phyloP scores from a whole-genome alignment of 352 stramenopile species.

The Globisporangium emineosum region DNA sequence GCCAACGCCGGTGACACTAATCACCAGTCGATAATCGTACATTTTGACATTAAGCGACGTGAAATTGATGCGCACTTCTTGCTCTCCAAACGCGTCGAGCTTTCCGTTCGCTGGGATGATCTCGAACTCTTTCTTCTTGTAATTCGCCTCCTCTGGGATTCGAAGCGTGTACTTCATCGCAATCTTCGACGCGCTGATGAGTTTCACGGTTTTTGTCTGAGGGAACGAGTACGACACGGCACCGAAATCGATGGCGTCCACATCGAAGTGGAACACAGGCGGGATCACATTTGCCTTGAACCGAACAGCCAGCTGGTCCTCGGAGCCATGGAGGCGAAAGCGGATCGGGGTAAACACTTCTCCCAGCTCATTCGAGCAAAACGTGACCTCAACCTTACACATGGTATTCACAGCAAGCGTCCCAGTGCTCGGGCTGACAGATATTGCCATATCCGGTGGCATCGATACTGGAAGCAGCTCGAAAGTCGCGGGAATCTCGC shows the following conservation, averaged over 20 bases:
- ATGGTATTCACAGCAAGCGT: conserved; percentile 76
- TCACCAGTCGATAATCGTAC: conserved; percentile 91
- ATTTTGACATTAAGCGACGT: conserved; percentile 85
- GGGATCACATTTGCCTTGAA: conserved; percentile 91
- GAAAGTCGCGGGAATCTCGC: conserved; percentile 90
- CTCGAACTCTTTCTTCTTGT: conserved; percentile 89
- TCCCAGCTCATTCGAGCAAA: conserved; percentile 83
- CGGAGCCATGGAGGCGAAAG: conserved; percentile 86
- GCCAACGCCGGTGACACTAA: conserved; percentile 90
- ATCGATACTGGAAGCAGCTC: conserved; percentile 44
- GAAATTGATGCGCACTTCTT: conserved; percentile 86
- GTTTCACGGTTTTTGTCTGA: conserved; percentile 64
- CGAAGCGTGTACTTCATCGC: conserved; percentile 87
- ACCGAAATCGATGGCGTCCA: conserved; percentile 90
- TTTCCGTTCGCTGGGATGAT: conserved; percentile 71
- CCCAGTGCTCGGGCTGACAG: conserved; percentile 44
- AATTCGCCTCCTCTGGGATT: conserved; percentile 91
- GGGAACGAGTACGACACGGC: conserved; percentile 90
- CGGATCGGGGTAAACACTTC: conserved; percentile 84
- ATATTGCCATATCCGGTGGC: conserved; percentile 33
- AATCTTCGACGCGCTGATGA: conserved; percentile 94
- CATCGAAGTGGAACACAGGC: conserved; percentile 92
- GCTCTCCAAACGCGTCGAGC: conserved; percentile 77
- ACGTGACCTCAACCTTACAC: conserved; percentile 82
- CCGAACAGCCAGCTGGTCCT: conserved; percentile 74